Evolutionary conservation across 331 rosid species (phyloP).

Genomic region (Malus hybrid): DNA sequence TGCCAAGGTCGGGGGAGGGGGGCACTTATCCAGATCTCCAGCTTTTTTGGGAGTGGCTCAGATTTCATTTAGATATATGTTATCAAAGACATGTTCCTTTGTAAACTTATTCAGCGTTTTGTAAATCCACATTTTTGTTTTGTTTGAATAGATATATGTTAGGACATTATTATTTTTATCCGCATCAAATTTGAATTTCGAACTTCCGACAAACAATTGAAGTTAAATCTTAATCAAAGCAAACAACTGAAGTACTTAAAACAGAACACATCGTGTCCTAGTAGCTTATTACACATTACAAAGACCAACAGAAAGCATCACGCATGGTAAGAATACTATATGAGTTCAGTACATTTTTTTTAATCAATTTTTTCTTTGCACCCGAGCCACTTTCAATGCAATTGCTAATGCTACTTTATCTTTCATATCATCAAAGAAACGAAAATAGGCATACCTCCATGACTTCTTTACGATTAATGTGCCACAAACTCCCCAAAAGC

Average conservation of each 20-base stretch:
- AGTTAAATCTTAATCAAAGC: not conserved
- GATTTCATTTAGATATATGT: no score
- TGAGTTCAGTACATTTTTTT: not conserved
- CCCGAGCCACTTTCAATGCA: not conserved
- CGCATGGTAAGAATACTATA: not conserved
- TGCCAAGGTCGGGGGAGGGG: no score
- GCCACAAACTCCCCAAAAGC: conserved; percentile 10
- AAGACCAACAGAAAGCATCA: not conserved
- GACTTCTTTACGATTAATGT: not conserved
- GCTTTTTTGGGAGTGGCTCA: no score
- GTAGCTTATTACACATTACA: not conserved
- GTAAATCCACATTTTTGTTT: no score
- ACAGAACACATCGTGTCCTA: not conserved
- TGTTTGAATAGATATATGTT: no score
- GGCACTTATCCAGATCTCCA: no score
- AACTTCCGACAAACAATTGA: not conserved
- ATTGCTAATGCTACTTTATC: not conserved
- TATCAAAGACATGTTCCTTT: no score
- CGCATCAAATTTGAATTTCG: not conserved
- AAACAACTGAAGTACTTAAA: not conserved
- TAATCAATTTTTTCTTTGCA: not conserved
- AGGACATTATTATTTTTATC: no score
- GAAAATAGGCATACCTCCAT: conserved; percentile 12
- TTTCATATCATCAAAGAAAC: not conserved
- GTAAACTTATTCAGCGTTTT: no score